phyloP scores from a whole-genome alignment of 495 filamentous ascomycete species.

The Aspergillus homomorphus region DNA sequence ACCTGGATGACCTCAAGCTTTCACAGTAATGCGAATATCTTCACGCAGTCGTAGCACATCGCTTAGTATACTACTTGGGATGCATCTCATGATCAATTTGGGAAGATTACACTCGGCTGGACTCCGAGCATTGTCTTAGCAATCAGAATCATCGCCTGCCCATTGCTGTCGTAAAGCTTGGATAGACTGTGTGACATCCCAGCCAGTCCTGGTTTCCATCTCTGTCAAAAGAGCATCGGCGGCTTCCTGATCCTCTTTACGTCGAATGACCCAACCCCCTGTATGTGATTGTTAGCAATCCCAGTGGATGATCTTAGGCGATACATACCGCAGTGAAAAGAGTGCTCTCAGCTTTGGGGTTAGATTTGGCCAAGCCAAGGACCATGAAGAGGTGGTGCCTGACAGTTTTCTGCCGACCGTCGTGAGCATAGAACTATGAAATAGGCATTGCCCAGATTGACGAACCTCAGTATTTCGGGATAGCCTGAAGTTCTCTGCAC shows the following conservation, averaged over 20 bases:
- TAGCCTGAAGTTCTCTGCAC: constrained; percentile 24
- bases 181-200: constrained; percentile 28
- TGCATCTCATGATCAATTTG: too few species aligned
- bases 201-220: constrained; percentile 30
- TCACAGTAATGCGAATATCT: too few species aligned
- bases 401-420: constrained; percentile 21
- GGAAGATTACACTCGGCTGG: too few species aligned
- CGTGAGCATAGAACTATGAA: neutral
- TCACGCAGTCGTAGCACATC: too few species aligned
- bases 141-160: constrained; percentile 19
- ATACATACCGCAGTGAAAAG: constrained; percentile 32
- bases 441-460: neutral
- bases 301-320: too few species aligned
- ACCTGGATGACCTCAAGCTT: too few species aligned
- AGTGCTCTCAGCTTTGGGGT: constrained; percentile 29
- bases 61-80: too few species aligned
- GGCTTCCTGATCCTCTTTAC: constrained; percentile 25
- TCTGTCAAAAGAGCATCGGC: constrained; percentile 24
- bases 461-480: constrained; percentile 26
- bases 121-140: constrained; percentile 4
- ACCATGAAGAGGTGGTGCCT: constrained; percentile 26
- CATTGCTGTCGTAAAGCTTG: constrained; percentile 25
- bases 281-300: too few species aligned
- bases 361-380: constrained; percentile 29
- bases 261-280: constrained; percentile 33